phyloP scores from a whole-genome alignment of 805 yeast genomes.

The Tetrapisispora nanseiensis region DNA sequence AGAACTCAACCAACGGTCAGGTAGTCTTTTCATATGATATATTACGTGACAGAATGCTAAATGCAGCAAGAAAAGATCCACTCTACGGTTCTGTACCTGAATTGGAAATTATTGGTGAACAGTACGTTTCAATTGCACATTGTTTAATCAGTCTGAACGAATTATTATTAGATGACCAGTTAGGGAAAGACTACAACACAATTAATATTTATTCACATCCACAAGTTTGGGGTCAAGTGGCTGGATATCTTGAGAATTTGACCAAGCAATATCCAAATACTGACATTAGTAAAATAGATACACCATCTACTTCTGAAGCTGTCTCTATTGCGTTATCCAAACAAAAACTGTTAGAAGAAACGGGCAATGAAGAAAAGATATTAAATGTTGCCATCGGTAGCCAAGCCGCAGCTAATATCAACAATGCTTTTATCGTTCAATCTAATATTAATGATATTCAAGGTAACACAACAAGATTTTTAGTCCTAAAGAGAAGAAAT shows the following conservation, averaged over 20 bases:
- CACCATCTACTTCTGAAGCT: conserved; percentile 76
- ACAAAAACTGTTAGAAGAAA: conserved; percentile 15
- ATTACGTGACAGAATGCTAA: conserved; percentile 50
- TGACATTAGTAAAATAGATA: conserved; percentile 46
- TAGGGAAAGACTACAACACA: conserved; percentile 19
- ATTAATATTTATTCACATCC: conserved; percentile 83
- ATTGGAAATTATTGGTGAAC: conserved; percentile 61
- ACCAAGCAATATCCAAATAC: conserved; percentile 22
- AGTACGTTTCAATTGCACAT: conserved; percentile 75
- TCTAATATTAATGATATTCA: conserved; percentile 58
- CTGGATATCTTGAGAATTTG: conserved; percentile 40
- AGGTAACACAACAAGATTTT: conserved; percentile 78
- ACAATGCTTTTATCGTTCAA: conserved; percentile 45
- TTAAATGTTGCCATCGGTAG: conserved; percentile 66
- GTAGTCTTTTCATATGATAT: conserved; percentile 81
- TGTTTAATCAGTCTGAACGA: conserved; percentile 39
- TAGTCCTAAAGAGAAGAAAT: conserved; percentile 43
- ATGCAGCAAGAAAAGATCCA: not conserved
- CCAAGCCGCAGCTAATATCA: conserved; percentile 50
- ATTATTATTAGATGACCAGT: conserved; percentile 27
- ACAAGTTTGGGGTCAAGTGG: conserved; percentile 94
- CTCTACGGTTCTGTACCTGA: conserved; percentile 21
- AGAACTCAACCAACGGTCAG: conserved; percentile 91
- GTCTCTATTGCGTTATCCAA: conserved; percentile 47
- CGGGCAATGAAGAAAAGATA: conserved; percentile 17